Base-by-base conservation (phyloP, 2,329 filamentous ascomycete genomes). In the Metarhizium rileyi region DNA sequence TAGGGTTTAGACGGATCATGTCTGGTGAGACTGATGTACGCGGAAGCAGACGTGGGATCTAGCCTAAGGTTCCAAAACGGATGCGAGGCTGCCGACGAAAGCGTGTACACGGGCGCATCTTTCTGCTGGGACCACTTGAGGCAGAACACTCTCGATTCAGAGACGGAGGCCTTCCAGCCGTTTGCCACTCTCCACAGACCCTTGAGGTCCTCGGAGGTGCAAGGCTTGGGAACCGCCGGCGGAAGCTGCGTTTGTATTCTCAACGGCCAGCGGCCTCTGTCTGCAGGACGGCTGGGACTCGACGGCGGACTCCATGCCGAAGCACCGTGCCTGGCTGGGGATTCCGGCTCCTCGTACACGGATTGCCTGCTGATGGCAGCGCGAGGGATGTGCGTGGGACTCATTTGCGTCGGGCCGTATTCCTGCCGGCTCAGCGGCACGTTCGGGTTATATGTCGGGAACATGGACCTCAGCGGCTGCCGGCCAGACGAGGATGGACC, bases 401-500 rank as follows among this genome's bases (percentile, higher is more conserved):
- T 81, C 49, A 75, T 68, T 61, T 84, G 80, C 0, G 79, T 83
- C 2, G 86, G 84, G 45, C 77, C 84, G 66, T 90, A 90, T 44
- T 78, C 67, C 60, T 90, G 86, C 50, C 81, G 78, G 49, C 80
- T 73, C 3, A 88, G 74, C 5, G 84, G 73, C 23, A 87, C 62
- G 1, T 75, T 76, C 3, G 81, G 83, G 59, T 90, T 82, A 61
- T 89, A 90, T 27, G 77, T 75, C 7, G 86, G 86, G 58, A 90
- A 90, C 58, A 90, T 89, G 23, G 86, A 90, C 28, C 78, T 76
- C 57, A 86, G 74, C 0, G 64, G 16, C 7, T 57, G 52, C 56
- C 75, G 1, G 61, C 60, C 52, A 55, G 63, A 46, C 62, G 53
- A 22, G 59, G 56, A 4, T 60, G 62, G 43, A 8, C 66, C 63